Conservation (phyloP, 352 stramenopile species). For the Nothophytophthora sp. region DNA sequence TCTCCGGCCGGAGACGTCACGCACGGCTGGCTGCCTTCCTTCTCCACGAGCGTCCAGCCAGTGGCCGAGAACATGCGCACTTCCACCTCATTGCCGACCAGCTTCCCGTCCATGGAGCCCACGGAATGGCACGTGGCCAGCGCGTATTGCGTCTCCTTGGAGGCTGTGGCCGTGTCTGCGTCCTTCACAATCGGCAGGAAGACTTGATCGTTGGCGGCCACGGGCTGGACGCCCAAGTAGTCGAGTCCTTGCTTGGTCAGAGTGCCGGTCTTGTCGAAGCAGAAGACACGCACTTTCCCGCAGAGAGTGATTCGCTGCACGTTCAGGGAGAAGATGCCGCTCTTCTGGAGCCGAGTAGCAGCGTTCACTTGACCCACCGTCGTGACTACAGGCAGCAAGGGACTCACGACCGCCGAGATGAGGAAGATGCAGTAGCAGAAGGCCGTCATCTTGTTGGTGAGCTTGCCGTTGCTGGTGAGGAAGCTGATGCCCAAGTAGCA, state of each 20-base stretch:
- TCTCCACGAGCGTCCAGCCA: slow-evolving; percentile 41
- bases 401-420: slow-evolving; percentile 49
- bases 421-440: slow-evolving; percentile 54
- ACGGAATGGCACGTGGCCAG: slow-evolving; percentile 70
- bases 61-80: slow-evolving; percentile 68
- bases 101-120: slow-evolving; percentile 29
- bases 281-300: slow-evolving; percentile 70
- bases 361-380: slow-evolving; percentile 68
- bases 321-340: slow-evolving; percentile 64
- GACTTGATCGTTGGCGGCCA: slow-evolving; percentile 2
- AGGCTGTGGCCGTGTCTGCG: slow-evolving; percentile 7
- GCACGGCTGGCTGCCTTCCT: slow-evolving; percentile 18
- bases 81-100: slow-evolving; percentile 80
- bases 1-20: slow-evolving; percentile 12
- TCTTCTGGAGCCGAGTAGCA: slow-evolving; percentile 44
- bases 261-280: slow-evolving; percentile 88
- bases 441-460: slow-evolving; percentile 42
- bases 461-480: slow-evolving; percentile 35
- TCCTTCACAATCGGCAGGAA: slow-evolving; percentile 16
- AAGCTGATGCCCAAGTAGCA: slow-evolving; percentile 40
- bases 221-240: slow-evolving; percentile 42
- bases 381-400: slow-evolving; percentile 73
- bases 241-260: slow-evolving; percentile 78
- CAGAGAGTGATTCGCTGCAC: slow-evolving; percentile 64
- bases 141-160: slow-evolving; percentile 21